Conservation (phyloP, 148 eudicot genomes). For the Vaccinium darrowii region DNA sequence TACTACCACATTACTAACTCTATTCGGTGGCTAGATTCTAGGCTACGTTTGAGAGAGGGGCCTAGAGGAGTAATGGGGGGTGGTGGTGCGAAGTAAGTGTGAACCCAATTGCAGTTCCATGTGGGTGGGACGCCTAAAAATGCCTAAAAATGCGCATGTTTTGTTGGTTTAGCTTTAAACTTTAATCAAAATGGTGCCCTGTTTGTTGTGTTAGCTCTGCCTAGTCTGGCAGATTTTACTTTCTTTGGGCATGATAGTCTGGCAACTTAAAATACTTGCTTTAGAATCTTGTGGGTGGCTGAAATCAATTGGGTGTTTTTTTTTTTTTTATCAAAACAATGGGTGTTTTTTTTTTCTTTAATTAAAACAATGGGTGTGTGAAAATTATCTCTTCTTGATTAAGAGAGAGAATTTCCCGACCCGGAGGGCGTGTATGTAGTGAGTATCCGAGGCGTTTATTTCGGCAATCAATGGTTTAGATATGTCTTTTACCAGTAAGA, state of each 20-base stretch:
- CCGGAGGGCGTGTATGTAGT: too few relatives aligned
- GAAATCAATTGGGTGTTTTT: too few relatives aligned
- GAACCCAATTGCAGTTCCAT: not conserved
- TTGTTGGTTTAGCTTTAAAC: not conserved
- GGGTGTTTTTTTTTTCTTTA: too few relatives aligned
- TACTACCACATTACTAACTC: too few relatives aligned
- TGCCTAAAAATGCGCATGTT: constrained; percentile 11
- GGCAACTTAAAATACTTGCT: not conserved
- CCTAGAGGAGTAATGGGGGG: constrained; percentile 3
- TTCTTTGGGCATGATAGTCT: not conserved
- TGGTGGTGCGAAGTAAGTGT: not conserved
- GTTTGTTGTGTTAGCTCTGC: not conserved
- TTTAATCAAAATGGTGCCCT: not conserved
- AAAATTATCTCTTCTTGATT: too few relatives aligned
- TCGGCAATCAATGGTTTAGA: too few relatives aligned
- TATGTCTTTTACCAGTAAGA: too few relatives aligned
- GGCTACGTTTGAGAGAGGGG: not conserved
- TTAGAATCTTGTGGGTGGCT: too few relatives aligned
- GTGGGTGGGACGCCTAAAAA: constrained; percentile 8
- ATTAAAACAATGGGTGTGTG: too few relatives aligned
- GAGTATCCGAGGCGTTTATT: too few relatives aligned
- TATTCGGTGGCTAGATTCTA: not conserved
- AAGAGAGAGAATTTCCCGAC: too few relatives aligned
- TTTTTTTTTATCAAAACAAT: too few relatives aligned
- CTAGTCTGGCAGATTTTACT: constrained; percentile 6